Evolutionary conservation across 257 asterid species (phyloP).

Genomic region (Solanum gandarillasii): DNA sequence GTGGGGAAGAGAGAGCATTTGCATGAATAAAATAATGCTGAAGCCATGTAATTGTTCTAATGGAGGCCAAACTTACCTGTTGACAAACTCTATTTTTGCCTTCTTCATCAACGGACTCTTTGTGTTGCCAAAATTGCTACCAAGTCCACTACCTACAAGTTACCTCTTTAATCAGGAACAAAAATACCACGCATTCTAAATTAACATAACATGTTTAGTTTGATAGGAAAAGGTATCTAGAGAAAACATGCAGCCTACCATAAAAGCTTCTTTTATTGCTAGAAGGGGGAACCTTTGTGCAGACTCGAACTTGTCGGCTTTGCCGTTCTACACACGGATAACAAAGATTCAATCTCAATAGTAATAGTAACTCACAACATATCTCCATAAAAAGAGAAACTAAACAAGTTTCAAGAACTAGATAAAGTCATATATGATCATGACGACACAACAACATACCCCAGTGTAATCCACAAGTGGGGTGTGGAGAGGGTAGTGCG

Average conservation of each 20-base stretch:
- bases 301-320: slow-evolving; percentile 69
- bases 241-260: slow-evolving; percentile 34
- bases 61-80: slow-evolving; percentile 37
- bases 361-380: background rate
- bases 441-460: background rate
- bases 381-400: background rate
- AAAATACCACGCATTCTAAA: background rate
- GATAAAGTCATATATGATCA: background rate
- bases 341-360: background rate
- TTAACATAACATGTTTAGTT: background rate
- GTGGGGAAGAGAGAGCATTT: background rate
- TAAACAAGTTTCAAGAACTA: background rate
- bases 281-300: slow-evolving; percentile 88
- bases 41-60: background rate
- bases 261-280: slow-evolving; percentile 61
- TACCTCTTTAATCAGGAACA: background rate
- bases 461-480: background rate
- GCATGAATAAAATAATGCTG: background rate
- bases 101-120: slow-evolving; percentile 83
- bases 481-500: background rate
- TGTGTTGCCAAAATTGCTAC: slow-evolving; percentile 47
- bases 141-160: slow-evolving; percentile 23
- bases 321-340: slow-evolving; percentile 40
- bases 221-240: background rate
- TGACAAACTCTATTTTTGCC: slow-evolving; percentile 69